Evolutionary conservation across 2,329 filamentous ascomycete species (phyloP), one percentile per base, ranked within the genome.

Genomic region (Epichloe typhina): DNA sequence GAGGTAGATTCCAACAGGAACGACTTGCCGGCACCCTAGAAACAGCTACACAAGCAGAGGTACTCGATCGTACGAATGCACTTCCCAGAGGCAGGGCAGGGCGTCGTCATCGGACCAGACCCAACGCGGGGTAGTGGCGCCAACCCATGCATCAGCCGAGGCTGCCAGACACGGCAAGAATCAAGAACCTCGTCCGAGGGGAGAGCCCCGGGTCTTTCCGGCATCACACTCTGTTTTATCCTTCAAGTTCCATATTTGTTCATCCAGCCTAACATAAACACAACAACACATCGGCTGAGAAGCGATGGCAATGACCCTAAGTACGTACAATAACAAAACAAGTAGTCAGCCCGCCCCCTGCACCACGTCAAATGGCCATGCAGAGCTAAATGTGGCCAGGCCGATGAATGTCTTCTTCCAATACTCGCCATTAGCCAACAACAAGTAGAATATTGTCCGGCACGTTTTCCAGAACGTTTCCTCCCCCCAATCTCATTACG

Each of bases 251-350:
- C 43, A 43, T 43, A 6, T 35, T 51, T 17, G 8, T 48, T 43
- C 17, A 6, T 44, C 41, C 21, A 47, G 45, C 19, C 47, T 44
- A 48, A 45, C 45, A 47, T 26, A 38, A 46, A 41, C 47, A 52
- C 49, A 42, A 52, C 49, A 42, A 49, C 43, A 52, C 41, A 48
- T 48, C 52, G 55, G 50, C 52, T 50, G 45, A 48, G 19, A 46
- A 53, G 55, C 48, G 44, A 50, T 48, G 49, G 36, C 46, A 51
- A 44, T 53, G 43, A 37, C 45, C 36, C 44, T 45, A 47, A 50
- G 36, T 47, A 53, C 48, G 44, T 50, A 46, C 51, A 40, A 33
- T 42, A 23, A 35, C n/a, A 35, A 47, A 23, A 50, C 19, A 39
- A 38, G 13, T 37, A 36, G 41, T 42, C 47, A 48, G 37, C 31